Base-by-base conservation (phyloP, 257 asterid genomes). In the Eustoma russellianum region DNA sequence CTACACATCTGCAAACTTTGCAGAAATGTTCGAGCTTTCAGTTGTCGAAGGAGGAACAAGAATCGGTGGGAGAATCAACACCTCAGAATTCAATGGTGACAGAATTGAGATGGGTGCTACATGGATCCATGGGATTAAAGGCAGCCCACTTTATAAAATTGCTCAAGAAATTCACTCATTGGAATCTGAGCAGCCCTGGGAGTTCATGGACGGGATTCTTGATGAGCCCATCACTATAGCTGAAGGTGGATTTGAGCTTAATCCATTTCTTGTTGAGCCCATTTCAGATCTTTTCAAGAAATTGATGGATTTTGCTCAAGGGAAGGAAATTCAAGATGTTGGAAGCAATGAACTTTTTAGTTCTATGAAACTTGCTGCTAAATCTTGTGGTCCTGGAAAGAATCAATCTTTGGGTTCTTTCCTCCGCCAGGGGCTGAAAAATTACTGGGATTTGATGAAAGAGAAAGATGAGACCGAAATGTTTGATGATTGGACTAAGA, bases 111-210 rank as follows among this genome's bases (percentile, higher is more conserved):
- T 65, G 48, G 97, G 97, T 3, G 97, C 96, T 16, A 89, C 96
- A 7, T 89, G 97, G 97, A 89, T 89, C 81, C 97, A 89, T 50
- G 97, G 97, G 7, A 78, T 89, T 50, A 83, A 73, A 9, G 88
- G 86, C 2, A 89, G 92, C 64, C 97, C 96, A 8, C 58, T 89
- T 57, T 66, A 83, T 48, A 65, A 79, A 64, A 86, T 89, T 10
- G 96, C 96, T 10, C 54, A 55, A 17, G 78, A 78, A 8, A 71
- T 61, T 1, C 43, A 57, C 11, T 67, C 79, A 0, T 66, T 89
- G 8, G 53, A 53, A 7, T 79, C 93, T 1, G 58, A 74, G 17
- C 56, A 76, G 78, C 96, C 97, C 1, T 89, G 95, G 95, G 96
- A 89, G 66, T 78, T 90, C 56, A 86, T 83, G 91, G 93, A 82